Evolutionary conservation across 2,329 filamentous ascomycete species (phyloP).

Genomic region (Colletotrichum eleusines): DNA sequence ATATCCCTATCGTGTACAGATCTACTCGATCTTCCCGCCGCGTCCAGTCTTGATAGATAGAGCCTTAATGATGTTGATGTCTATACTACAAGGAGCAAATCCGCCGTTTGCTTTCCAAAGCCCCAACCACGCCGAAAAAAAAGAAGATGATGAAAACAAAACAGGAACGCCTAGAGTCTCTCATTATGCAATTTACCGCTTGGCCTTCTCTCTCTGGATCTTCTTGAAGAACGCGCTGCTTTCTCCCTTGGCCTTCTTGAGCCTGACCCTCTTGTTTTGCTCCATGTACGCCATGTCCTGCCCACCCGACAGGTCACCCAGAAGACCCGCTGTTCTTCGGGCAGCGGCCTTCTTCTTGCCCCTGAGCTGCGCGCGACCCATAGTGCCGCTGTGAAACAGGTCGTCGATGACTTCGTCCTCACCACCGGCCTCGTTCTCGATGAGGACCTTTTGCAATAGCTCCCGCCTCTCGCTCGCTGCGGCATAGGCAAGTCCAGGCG

Average conservation of each 20-base stretch:
- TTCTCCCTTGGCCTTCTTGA: slow-evolving; percentile 73
- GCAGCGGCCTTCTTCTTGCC: slow-evolving; percentile 68
- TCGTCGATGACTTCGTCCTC: slow-evolving; percentile 81
- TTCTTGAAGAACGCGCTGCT: slow-evolving; percentile 75
- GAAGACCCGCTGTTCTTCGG: slow-evolving; percentile 83
- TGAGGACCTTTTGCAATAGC: slow-evolving; percentile 87
- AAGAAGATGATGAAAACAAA: background rate
- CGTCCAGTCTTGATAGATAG: background rate
- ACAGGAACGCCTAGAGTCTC: slow-evolving; percentile 9
- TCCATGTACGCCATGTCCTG: slow-evolving; percentile 98
- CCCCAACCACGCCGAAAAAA: slow-evolving; percentile 1
- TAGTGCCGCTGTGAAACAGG: slow-evolving; percentile 56
- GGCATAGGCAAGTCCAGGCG: slow-evolving; percentile 82
- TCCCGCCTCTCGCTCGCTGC: slow-evolving; percentile 85
- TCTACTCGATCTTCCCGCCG: slow-evolving; percentile 3
- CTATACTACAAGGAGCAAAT: slow-evolving; percentile 22
- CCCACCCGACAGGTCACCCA: slow-evolving; percentile 89
- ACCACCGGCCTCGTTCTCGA: slow-evolving; percentile 83
- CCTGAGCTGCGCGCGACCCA: slow-evolving; percentile 57
- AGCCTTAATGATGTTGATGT: background rate
- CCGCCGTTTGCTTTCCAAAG: slow-evolving; percentile 22
- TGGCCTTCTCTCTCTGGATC: slow-evolving; percentile 68
- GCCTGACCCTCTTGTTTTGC: slow-evolving; percentile 79
- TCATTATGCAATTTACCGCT: slow-evolving; percentile 37
- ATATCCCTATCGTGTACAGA: slow-evolving; percentile 5